These are phyloP conservation scores for Chimonanthus praecox DNA, from an alignment of 164 flowering plant species.

Conservation along the genomic window DNA sequence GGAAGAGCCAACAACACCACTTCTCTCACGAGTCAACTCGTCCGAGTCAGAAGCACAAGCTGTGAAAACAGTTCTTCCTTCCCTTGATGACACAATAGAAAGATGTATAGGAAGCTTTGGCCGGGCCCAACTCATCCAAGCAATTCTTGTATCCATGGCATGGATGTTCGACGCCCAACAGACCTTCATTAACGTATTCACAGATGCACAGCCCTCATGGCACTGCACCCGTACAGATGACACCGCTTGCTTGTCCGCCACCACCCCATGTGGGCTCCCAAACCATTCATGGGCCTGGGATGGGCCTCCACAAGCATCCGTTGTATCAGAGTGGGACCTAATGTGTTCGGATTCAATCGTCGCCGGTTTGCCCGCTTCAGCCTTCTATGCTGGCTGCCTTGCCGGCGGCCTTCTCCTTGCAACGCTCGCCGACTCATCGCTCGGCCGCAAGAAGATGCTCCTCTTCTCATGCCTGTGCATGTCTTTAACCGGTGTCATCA, in stretches of 20 bases:
- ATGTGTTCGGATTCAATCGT: slow-evolving; percentile 38
- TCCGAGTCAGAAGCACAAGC: not conserved
- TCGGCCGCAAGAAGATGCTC: slow-evolving; percentile 64
- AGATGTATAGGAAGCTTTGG: slow-evolving; percentile 40
- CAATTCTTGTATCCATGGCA: slow-evolving; percentile 45
- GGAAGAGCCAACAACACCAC: slow-evolving; percentile 9
- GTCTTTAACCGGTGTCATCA: slow-evolving; percentile 31
- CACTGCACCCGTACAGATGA: slow-evolving; percentile 25
- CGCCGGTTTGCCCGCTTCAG: slow-evolving; percentile 50
- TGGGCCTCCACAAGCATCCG: slow-evolving; percentile 22
- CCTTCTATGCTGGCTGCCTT: slow-evolving; percentile 64
- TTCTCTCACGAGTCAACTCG: slow-evolving; percentile 4
- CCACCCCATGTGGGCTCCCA: slow-evolving; percentile 34
- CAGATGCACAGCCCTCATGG: slow-evolving; percentile 54
- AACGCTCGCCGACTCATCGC: slow-evolving; percentile 56
- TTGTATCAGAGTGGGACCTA: slow-evolving; percentile 54
- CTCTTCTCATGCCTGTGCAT: slow-evolving; percentile 42
- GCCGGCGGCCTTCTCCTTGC: slow-evolving; percentile 52
- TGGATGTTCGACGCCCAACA: slow-evolving; percentile 66
- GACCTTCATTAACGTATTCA: slow-evolving; percentile 57
- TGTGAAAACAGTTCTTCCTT: not conserved
- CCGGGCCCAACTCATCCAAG: slow-evolving; percentile 44
- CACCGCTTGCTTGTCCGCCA: slow-evolving; percentile 3
- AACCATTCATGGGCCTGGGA: slow-evolving; percentile 53
- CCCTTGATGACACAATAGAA: slow-evolving; percentile 46